phyloP scores from a whole-genome alignment of 768 basidiomycete genomes.

The Lactarius akahatsu region DNA sequence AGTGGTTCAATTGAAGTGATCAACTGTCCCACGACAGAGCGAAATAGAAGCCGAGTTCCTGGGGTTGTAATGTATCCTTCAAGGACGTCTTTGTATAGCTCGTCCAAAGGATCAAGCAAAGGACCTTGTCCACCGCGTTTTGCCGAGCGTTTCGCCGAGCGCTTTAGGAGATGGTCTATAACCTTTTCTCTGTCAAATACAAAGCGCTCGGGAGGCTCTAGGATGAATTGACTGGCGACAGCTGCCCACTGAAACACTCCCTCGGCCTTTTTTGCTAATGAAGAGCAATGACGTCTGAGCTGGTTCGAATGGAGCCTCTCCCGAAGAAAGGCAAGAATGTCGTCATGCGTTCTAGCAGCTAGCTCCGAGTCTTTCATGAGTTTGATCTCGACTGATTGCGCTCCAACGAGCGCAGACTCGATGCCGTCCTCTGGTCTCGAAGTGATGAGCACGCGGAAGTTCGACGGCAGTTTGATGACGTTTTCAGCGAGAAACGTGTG shows the following conservation, averaged over 20 bases:
- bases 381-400: neutral
- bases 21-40: slow-evolving; percentile 6
- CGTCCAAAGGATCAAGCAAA: neutral
- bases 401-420: neutral
- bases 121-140: neutral
- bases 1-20: neutral
- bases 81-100: neutral
- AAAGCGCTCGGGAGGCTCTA: neutral
- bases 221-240: neutral
- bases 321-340: neutral
- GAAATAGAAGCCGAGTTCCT: neutral
- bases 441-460: neutral
- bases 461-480: neutral
- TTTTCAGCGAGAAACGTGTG: slow-evolving; percentile 2
- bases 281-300: neutral
- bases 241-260: slow-evolving; percentile 3
- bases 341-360: neutral
- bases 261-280: neutral
- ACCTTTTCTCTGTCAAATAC: no score
- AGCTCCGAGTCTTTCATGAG: neutral
- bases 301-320: neutral
- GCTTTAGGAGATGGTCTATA: neutral
- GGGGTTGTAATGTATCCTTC: neutral
- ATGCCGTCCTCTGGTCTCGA: slow-evolving; percentile 3
- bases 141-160: no score